Conservation (phyloP, 1,284 basidiomycete species). For the Rugosomyces carneus region DNA sequence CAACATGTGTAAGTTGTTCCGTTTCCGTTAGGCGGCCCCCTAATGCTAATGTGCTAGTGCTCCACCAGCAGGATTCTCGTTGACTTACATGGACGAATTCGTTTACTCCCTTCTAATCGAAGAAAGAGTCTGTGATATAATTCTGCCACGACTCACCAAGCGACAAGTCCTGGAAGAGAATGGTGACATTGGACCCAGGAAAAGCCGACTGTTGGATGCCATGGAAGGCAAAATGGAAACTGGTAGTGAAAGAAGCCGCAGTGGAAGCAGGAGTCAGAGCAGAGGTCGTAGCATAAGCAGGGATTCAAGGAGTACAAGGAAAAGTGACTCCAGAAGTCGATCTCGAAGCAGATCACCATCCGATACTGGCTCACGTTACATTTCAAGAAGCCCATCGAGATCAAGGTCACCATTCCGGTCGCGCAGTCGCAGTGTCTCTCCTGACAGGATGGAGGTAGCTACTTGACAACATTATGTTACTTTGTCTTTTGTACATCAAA, state of each 20-base stretch:
- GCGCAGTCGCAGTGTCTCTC: conserved; percentile 54
- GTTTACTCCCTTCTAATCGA: conserved; percentile 80
- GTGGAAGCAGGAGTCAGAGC: conserved; percentile 18
- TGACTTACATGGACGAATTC: conserved; percentile 93
- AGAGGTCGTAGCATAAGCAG: conserved; percentile 26
- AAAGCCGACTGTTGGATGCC: conserved; percentile 76
- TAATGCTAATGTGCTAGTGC: too few relatives aligned
- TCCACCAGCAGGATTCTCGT: conserved; percentile 63
- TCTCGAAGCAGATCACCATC: conserved; percentile 33
- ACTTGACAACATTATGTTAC: conserved; percentile 12
- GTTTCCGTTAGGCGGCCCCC: conserved; percentile 1
- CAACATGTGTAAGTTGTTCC: conserved; percentile 58
- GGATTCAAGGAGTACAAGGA: conserved; percentile 19
- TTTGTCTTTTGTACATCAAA: conserved; percentile 42
- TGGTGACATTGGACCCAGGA: conserved; percentile 79
- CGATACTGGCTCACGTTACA: conserved; percentile 42
- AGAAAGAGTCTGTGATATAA: conserved; percentile 95
- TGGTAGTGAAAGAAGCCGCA: conserved; percentile 27
- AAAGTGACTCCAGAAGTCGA: conserved; percentile 23
- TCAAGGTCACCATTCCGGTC: conserved; percentile 46
- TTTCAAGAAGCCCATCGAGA: conserved; percentile 29
- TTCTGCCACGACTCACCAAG: conserved; percentile 86
- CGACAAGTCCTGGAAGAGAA: conserved; percentile 87
- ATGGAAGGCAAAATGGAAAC: conserved; percentile 67
- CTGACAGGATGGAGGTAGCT: conserved; percentile 41